phyloP scores from a whole-genome alignment of 345 rosid species.

The Kernera saxatilis region DNA sequence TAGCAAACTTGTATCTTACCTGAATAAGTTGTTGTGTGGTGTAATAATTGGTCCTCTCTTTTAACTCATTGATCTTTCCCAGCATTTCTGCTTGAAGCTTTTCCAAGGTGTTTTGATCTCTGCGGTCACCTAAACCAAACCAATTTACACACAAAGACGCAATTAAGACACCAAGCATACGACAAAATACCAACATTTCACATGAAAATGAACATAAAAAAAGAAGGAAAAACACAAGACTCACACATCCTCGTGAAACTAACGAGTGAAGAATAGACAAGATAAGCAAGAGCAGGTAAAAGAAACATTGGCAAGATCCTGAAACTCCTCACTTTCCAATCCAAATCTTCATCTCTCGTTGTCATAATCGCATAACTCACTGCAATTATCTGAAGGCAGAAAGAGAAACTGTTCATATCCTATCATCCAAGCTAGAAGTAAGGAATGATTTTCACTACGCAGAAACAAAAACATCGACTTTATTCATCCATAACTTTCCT shows the following conservation, averaged over 20 bases:
- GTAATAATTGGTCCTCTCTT: conserved; percentile 89
- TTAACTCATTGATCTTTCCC: conserved; percentile 83
- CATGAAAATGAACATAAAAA: not conserved
- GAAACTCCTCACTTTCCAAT: conserved; percentile 67
- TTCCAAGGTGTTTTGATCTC: conserved; percentile 70
- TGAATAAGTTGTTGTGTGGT: conserved; percentile 84
- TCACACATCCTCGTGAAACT: conserved; percentile 66
- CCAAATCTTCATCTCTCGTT: conserved; percentile 53
- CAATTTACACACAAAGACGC: not conserved
- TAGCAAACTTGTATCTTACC: conserved; percentile 33
- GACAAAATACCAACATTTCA: not conserved
- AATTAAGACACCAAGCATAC: not conserved
- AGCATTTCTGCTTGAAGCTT: conserved; percentile 76
- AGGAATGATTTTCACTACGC: not conserved
- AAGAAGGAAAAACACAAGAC: conserved; percentile 11
- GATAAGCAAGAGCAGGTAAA: conserved; percentile 50
- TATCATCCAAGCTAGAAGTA: not conserved
- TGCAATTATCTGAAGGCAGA: conserved; percentile 47
- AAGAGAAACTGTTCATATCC: not conserved
- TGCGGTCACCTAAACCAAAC: conserved; percentile 61
- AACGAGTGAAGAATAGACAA: conserved; percentile 42
- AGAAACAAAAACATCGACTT: not conserved
- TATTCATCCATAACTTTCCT: no score
- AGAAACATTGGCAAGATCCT: conserved; percentile 67
- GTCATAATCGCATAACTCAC: conserved; percentile 65